Base-by-base conservation (phyloP, 2,329 filamentous ascomycete genomes). In the Xylaria sp. region DNA sequence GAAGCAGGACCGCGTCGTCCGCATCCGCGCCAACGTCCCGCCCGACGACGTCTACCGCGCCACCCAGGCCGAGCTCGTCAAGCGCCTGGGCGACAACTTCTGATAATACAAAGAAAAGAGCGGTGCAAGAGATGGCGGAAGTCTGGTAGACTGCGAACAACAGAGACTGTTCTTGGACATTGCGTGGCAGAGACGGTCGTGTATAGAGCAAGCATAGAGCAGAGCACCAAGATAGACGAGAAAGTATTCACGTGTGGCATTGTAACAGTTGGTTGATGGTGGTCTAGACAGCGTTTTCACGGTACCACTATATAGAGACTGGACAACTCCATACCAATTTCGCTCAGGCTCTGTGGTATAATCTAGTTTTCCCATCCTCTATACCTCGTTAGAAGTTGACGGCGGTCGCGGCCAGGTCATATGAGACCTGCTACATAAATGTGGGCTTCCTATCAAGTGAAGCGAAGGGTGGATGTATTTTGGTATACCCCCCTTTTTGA, bases 1-100 rank as follows among this genome's bases (percentile, higher is more conserved):
- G 77, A 85, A 85, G 76, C 85, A 94, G 82, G 89, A 88, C 75
- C 90, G 90, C 78, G 93, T 98, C 17, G 88, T 97, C 79, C 92
- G 90, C 83, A 87, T 98, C 53, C 85, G 90, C 75, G 93, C 94
- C 36, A 91, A 89, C 31, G 86, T 88, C 51, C 76, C 82, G 7
- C 90, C 93, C 2, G 89, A 93, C 33, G 86, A 79, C 33, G 89
- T 91, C 58, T 89, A 87, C 76, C 78, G 79, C 72, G 83, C 81
- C 61, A 90, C 88, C 0, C 80, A 83, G 77, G 80, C 81, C 76
- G 81, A 83, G 75, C 80, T 91, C 57, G 79, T 77, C 56, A 80
- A 83, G 75, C 82, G 81, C 66, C 78, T 90, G 54, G 85, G 86
- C 44, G 77, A 81, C 65, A 75, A 79, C 33, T 80, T 85, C 48